Conservation (phyloP, 176 grass and related monocot species). For the Phyllostachys edulis region DNA sequence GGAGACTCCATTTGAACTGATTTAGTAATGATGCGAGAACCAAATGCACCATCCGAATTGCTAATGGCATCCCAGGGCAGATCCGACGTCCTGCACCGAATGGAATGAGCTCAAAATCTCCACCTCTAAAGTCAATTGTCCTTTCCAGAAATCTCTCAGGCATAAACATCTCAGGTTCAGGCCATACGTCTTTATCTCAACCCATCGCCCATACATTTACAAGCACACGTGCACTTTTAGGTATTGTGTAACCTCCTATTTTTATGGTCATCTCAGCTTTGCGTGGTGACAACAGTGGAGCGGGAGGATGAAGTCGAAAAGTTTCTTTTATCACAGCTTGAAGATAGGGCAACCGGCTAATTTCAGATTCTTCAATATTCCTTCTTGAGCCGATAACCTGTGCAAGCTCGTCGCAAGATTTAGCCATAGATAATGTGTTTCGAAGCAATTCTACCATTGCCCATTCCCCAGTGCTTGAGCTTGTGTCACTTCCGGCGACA, state of each 20-base stretch:
- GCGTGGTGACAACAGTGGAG: conserved; percentile 22
- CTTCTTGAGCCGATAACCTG: too few species aligned
- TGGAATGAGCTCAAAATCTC: conserved; percentile 23
- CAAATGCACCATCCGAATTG: too few species aligned
- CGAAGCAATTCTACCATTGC: too few species aligned
- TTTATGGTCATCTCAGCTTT: not conserved
- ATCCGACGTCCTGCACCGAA: conserved; percentile 12
- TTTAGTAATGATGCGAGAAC: too few species aligned
- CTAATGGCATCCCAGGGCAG: not conserved
- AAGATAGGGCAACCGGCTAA: conserved; percentile 29
- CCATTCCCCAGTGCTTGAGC: too few species aligned
- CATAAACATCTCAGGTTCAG: conserved; percentile 8
- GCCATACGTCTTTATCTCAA: too few species aligned
- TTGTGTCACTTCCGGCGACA: too few species aligned
- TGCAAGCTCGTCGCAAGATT: conserved; percentile 25
- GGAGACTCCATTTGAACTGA: too few species aligned
- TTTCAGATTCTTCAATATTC: conserved; percentile 32
- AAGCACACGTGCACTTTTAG: too few species aligned
- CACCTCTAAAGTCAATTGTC: not conserved
- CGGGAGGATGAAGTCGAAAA: conserved; percentile 33
- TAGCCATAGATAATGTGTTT: too few species aligned
- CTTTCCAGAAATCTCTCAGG: conserved; percentile 37
- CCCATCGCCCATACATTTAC: too few species aligned
- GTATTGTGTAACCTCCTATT: too few species aligned
- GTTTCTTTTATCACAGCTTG: conserved; percentile 45